phyloP scores from a whole-genome alignment of 257 asterid genomes.

The Primulina tabacum region DNA sequence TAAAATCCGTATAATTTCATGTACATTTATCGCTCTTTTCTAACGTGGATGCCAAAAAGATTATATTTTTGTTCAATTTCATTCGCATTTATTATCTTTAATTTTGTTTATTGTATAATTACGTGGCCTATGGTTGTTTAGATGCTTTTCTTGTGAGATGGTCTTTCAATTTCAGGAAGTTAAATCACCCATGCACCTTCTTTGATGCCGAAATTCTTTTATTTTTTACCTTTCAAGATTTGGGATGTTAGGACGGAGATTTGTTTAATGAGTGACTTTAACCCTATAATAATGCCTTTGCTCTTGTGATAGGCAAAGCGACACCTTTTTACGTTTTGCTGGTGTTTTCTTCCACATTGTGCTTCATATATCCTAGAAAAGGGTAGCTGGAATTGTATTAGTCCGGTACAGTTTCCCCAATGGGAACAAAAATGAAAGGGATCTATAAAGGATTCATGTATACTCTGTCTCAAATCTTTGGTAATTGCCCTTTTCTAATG shows the following conservation, averaged over 20 bases:
- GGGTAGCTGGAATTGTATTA: conserved; percentile 17
- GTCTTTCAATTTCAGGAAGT: conserved; percentile 6
- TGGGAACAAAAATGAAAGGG: conserved; percentile 76
- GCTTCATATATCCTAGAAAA: conserved; percentile 25
- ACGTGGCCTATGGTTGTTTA: neutral
- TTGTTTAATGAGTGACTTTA: neutral
- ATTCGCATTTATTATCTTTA: neutral
- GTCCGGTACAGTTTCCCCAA: conserved; percentile 17
- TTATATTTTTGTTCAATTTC: neutral
- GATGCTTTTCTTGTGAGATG: neutral
- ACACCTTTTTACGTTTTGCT: conserved; percentile 28
- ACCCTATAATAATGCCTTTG: conserved; percentile 13
- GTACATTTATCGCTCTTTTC: neutral
- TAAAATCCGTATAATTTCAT: neutral
- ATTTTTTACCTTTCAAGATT: conserved; percentile 11
- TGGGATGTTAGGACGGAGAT: conserved; percentile 2
- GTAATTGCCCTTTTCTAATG: conserved; percentile 26
- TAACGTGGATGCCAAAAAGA: neutral
- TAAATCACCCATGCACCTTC: conserved; percentile 15
- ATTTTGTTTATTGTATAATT: neutral
- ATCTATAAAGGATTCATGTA: conserved; percentile 64
- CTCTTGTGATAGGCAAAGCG: conserved; percentile 45
- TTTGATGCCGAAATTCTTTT: conserved; percentile 33
- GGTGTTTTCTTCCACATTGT: conserved; percentile 31
- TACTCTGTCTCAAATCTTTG: conserved; percentile 55